Evolutionary conservation across 2,329 filamentous ascomycete genomes (phyloP).

Genomic region (Aureobasidium namibiae): DNA sequence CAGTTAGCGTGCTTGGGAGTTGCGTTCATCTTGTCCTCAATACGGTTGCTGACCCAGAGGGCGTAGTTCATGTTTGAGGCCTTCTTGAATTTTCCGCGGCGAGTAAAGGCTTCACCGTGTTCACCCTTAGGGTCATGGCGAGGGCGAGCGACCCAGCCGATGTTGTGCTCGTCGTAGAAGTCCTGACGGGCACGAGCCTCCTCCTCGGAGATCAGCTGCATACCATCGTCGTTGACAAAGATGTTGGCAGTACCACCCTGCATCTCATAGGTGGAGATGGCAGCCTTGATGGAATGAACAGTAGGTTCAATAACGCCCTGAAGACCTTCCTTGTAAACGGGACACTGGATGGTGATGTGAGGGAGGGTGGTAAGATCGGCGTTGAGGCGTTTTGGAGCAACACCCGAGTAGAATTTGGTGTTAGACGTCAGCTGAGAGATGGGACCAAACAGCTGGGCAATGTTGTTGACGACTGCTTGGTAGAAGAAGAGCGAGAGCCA

Average conservation of each 20-base stretch:
- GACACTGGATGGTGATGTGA: conserved; percentile 47
- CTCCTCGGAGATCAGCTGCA: conserved; percentile 49
- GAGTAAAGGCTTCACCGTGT: conserved; percentile 42
- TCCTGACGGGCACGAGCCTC: conserved; percentile 38
- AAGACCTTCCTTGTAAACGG: conserved; percentile 36
- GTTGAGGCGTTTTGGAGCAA: conserved; percentile 31
- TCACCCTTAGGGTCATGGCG: conserved; percentile 44
- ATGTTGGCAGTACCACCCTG: conserved; percentile 59
- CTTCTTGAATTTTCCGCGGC: conserved; percentile 63
- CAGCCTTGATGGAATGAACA: conserved; percentile 31
- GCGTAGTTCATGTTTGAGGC: conserved; percentile 68
- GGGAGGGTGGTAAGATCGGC: conserved; percentile 30
- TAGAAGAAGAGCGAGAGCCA: conserved; percentile 52
- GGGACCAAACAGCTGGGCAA: conserved; percentile 36
- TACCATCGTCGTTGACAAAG: conserved; percentile 61
- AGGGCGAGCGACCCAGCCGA: conserved; percentile 42
- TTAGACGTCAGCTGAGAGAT: conserved; percentile 37
- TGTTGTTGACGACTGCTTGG: conserved; percentile 34
- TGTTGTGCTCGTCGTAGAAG: conserved; percentile 43
- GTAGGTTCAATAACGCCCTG: conserved; percentile 31
- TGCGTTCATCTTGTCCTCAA: conserved; percentile 58
- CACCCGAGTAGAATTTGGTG: conserved; percentile 39
- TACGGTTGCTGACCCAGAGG: conserved; percentile 53
- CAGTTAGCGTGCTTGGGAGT: conserved; percentile 53
- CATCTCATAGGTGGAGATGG: conserved; percentile 44